Evolutionary conservation across 2,329 filamentous ascomycete genomes (phyloP), one percentile per base, ranked within the genome.

Genomic region (Neonectria faginata): DNA sequence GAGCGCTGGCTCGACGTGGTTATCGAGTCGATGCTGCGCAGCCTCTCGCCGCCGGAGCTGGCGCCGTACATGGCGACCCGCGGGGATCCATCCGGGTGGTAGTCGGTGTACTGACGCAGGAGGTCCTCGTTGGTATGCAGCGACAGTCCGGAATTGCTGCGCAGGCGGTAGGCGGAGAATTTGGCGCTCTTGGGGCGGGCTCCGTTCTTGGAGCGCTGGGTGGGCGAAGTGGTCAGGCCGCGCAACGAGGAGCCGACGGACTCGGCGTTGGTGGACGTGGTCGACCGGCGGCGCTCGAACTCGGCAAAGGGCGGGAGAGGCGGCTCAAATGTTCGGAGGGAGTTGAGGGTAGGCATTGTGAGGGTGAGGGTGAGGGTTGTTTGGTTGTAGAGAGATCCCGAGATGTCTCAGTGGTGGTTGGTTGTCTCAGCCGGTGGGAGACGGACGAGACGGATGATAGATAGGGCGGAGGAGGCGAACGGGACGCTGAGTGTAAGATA

Each of bases 131-230:
- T 84, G 1, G 80, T 81, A 66, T 84, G 81, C 33, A 82, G 70
- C 4, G 79, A 76, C n/a, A 84, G 70, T 2, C 82, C 82, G 3
- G 83, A 84, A 59, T 83, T 83, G 69, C 82, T 83, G 54, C 81
- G 79, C 42, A 84, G 73, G 41, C 72, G 72, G 44, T 74, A 73
- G 2, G 74, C 66, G 5, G 70, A 72, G 63, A 74, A 74, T 54
- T 75, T 75, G 45, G 73, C 73, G 64, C 73, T 75, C 60, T 73
- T 72, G n/a, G 73, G 73, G 10, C 73, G 71, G 22, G 56, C 16
- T 42, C 57, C 62, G 33, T 66, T 65, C 57, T 72, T 74, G 39
- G 64, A 56, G 42, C 60, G 55, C n/a, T 22, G 69, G n/a, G 71
- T 50, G 9, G 64, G 56, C 11, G 60, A 70, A 41, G 72, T 60